Conservation (phyloP, 768 basidiomycete genomes). For the Mycena belliarum region DNA sequence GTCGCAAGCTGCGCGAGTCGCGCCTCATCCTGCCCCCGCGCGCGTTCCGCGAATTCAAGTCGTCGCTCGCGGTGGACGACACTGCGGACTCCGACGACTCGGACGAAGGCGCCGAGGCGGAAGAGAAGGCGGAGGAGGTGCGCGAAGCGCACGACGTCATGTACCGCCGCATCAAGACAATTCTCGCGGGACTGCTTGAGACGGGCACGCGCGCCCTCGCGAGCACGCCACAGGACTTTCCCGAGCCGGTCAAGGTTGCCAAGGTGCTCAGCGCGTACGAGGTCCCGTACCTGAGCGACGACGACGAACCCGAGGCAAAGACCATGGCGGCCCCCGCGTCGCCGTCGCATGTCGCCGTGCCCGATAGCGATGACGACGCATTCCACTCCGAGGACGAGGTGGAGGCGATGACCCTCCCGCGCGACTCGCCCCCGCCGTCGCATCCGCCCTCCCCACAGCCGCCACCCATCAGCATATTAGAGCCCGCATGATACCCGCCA, state of each 20-base stretch:
- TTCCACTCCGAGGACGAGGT: conserved; percentile 43
- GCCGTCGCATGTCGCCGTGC: conserved; percentile 24
- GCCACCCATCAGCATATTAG: conserved; percentile 41
- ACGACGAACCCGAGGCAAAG: conserved; percentile 24
- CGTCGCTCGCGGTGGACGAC: conserved; percentile 46
- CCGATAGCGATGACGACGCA: conserved; percentile 20
- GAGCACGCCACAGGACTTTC: conserved; percentile 52
- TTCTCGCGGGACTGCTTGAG: conserved; percentile 64
- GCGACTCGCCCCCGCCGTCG: conserved; percentile 25
- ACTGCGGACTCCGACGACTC: conserved; percentile 48
- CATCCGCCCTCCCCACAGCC: conserved; percentile 31
- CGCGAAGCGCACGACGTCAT: conserved; percentile 48
- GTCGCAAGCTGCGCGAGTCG: conserved; percentile 80
- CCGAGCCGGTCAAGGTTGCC: conserved; percentile 44
- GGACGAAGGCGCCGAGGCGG: conserved; percentile 49
- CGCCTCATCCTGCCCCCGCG: conserved; percentile 75
- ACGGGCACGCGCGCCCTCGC: conserved; percentile 65
- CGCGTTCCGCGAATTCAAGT: conserved; percentile 56
- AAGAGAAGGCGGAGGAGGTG: conserved; percentile 37
- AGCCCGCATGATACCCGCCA: conserved; percentile 19
- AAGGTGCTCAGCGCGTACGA: conserved; percentile 79
- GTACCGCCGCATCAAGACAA: conserved; percentile 63
- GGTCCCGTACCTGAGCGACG: conserved; percentile 37
- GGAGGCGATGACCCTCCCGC: conserved; percentile 37
- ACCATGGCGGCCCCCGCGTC: conserved; percentile 20